Conservation (phyloP, 2,329 filamentous ascomycete genomes). For the Scytalidium sp. region DNA sequence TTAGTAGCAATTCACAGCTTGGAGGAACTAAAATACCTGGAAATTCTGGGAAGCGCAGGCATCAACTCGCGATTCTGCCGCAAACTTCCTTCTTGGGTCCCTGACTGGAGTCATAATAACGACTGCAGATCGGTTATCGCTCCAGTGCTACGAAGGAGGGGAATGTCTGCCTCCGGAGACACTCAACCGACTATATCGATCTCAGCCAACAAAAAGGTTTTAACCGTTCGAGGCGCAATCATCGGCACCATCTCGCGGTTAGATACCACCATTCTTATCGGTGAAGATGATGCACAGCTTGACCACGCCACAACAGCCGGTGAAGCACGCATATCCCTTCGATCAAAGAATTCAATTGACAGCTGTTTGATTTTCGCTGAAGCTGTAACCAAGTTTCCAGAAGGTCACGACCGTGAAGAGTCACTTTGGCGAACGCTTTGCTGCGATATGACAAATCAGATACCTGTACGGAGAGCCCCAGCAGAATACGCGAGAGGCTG, state of each 20-base stretch:
- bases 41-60: constrained; percentile 2
- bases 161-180: constrained; percentile 1
- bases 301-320: constrained; percentile 4
- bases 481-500: constrained; percentile 3
- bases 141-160: not conserved
- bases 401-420: constrained; percentile 2
- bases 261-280: constrained; percentile 1
- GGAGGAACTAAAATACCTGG: constrained; percentile 1
- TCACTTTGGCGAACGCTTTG: constrained; percentile 6
- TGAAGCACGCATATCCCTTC: constrained; percentile 1
- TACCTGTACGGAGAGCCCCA: constrained; percentile 3
- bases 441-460: constrained; percentile 3
- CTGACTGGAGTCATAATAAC: constrained; percentile 5
- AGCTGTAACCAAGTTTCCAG: constrained; percentile 4
- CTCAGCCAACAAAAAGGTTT: constrained; percentile 4
- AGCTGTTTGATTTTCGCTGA: constrained; percentile 1
- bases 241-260: constrained; percentile 3
- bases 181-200: constrained; percentile 2
- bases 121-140: constrained; percentile 1
- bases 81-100: not conserved
- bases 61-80: not conserved
- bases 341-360: not conserved
- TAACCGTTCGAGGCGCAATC: constrained; percentile 4
- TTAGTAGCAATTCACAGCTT: constrained; percentile 4
- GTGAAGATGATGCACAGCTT: constrained; percentile 1